phyloP scores from a whole-genome alignment of 2,329 filamentous ascomycete species.

The Paracoccidioides brasiliensis region DNA sequence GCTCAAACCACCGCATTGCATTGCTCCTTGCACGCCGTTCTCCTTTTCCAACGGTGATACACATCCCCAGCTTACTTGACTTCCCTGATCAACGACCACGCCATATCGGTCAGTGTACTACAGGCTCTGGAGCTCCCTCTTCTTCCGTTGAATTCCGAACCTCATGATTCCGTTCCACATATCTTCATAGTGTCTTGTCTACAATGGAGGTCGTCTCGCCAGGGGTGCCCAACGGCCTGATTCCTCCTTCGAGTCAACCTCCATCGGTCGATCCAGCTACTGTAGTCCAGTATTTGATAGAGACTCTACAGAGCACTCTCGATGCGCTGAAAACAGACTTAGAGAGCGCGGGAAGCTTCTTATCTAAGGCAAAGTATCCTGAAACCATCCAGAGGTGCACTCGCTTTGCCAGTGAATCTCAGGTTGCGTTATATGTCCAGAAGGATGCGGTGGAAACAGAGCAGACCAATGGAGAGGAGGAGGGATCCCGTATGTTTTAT shows the following conservation, averaged over 20 bases:
- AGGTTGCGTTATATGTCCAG: slow-evolving; percentile 80
- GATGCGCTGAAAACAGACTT: slow-evolving; percentile 68
- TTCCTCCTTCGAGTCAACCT: slow-evolving; percentile 5
- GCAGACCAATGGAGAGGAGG: slow-evolving; percentile 26
- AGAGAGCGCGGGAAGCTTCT: slow-evolving; percentile 64
- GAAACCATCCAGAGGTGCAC: slow-evolving; percentile 81
- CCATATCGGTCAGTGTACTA: slow-evolving; percentile 11
- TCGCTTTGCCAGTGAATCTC: slow-evolving; percentile 77
- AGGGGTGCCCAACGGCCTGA: slow-evolving; percentile 13
- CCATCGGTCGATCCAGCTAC: slow-evolving; percentile 48
- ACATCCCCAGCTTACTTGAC: neutral
- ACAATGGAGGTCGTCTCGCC: slow-evolving; percentile 15
- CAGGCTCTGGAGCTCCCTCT: slow-evolving; percentile 2
- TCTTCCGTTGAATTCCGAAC: slow-evolving; percentile 9
- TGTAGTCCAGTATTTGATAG: slow-evolving; percentile 58
- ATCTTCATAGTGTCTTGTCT: slow-evolving; percentile 12
- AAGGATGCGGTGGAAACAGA: slow-evolving; percentile 44
- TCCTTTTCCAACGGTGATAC: neutral
- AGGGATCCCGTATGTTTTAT: slow-evolving; percentile 28
- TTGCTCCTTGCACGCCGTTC: neutral
- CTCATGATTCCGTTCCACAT: slow-evolving; percentile 21
- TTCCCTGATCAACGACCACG: slow-evolving; percentile 7
- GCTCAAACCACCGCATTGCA: neutral
- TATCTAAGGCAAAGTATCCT: slow-evolving; percentile 56
- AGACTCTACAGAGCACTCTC: slow-evolving; percentile 59